These are phyloP conservation scores for Fraxinus platypoda DNA, from an alignment of 305 asterid genomes.

Conservation along the genomic window DNA sequence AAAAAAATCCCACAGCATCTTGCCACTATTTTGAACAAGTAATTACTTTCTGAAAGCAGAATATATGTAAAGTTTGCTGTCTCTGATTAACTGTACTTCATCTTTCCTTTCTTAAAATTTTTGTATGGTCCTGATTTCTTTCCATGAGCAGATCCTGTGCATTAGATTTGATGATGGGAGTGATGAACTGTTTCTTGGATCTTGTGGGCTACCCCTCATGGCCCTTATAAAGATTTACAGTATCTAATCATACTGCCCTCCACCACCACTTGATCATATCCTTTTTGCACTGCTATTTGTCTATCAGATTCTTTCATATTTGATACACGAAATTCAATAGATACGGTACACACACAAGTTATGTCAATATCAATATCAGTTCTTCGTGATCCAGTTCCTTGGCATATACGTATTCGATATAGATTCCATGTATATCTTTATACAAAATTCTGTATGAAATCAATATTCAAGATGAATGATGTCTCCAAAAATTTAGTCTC, in stretches of 20 bases:
- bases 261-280: slow-evolving; percentile 9
- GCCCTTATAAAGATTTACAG: slow-evolving; percentile 25
- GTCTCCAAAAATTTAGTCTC: not conserved
- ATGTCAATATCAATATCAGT: not conserved
- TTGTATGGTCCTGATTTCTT: not conserved
- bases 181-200: not conserved
- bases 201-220: slow-evolving; percentile 17
- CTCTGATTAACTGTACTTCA: not conserved
- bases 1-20: not conserved
- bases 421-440: too few relatives aligned
- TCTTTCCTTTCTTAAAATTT: not conserved
- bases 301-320: not conserved
- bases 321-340: not conserved
- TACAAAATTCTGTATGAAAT: not conserved
- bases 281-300: slow-evolving; percentile 18
- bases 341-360: not conserved
- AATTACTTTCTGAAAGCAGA: not conserved
- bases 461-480: not conserved
- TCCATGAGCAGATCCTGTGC: not conserved
- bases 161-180: not conserved
- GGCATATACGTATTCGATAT: not conserved
- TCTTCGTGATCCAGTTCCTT: not conserved
- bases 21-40: not conserved
- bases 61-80: not conserved
- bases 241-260: slow-evolving; percentile 25